These are phyloP conservation scores for Linnemannia zychae DNA, from an alignment of 192 early-diverging fungal genomes.

Conservation along the genomic window DNA sequence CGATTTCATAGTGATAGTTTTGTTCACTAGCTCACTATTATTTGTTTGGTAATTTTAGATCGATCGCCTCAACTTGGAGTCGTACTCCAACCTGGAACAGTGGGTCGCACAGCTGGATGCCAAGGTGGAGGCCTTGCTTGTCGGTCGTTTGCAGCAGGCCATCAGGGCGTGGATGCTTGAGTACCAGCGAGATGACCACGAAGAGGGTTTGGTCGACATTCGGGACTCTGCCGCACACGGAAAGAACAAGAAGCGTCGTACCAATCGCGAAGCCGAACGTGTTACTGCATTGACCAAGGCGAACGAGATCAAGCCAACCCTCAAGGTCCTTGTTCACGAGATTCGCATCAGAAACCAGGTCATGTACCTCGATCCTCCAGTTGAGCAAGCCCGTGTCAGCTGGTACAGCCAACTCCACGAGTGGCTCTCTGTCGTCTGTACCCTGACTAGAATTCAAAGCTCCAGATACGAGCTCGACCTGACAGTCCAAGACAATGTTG, in stretches of 20 bases:
- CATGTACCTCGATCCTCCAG: conserved; percentile 96
- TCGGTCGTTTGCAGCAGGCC: conserved; percentile 80
- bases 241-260: conserved; percentile 57
- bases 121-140: conserved; percentile 83
- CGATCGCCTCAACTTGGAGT: conserved; percentile 93
- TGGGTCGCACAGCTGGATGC: conserved; percentile 91
- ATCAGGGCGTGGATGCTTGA: conserved; percentile 80
- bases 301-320: conserved; percentile 71
- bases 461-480: conserved; percentile 92
- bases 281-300: conserved; percentile 41
- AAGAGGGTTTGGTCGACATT: conserved; percentile 58
- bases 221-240: conserved; percentile 61
- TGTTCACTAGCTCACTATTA: neutral
- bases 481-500: conserved; percentile 67
- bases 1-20: neutral
- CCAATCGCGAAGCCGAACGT: conserved; percentile 48
- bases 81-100: conserved; percentile 92
- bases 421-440: conserved; percentile 93
- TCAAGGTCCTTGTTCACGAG: conserved; percentile 86
- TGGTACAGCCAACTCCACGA: conserved; percentile 94
- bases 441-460: conserved; percentile 86
- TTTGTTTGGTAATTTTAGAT: conserved; percentile 59
- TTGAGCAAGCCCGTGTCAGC: conserved; percentile 91
- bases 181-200: conserved; percentile 69
- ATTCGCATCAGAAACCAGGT: conserved; percentile 94